These are phyloP conservation scores for Talaromyces amestolkiae DNA, from an alignment of 2,329 filamentous ascomycete species.

Conservation along the genomic window DNA sequence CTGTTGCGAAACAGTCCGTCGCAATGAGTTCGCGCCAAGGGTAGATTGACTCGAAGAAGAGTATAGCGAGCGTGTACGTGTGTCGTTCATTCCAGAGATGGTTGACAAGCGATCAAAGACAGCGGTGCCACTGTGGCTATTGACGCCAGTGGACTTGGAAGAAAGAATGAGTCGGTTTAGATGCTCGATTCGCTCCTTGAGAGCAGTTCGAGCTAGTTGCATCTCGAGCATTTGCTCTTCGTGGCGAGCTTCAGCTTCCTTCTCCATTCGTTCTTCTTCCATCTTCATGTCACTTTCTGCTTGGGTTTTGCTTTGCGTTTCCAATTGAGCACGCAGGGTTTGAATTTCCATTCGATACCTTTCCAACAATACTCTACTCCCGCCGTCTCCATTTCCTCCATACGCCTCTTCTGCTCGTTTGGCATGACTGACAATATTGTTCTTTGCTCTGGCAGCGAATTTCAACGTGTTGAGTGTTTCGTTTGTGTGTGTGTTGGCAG, in stretches of 20 bases:
- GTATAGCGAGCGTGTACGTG: slow-evolving; percentile 56
- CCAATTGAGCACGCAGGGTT: slow-evolving; percentile 75
- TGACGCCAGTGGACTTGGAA: slow-evolving; percentile 93
- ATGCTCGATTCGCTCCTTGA: slow-evolving; percentile 97
- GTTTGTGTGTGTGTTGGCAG: slow-evolving; percentile 70
- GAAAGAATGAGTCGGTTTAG: slow-evolving; percentile 91
- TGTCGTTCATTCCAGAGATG: slow-evolving; percentile 50
- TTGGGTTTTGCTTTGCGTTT: slow-evolving; percentile 70
- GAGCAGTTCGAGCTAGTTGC: slow-evolving; percentile 89
- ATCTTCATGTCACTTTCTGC: slow-evolving; percentile 61
- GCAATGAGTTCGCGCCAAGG: slow-evolving; percentile 52
- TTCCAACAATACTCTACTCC: slow-evolving; percentile 82
- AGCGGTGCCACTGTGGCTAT: slow-evolving; percentile 70
- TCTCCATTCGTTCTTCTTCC: slow-evolving; percentile 71
- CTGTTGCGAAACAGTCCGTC: slow-evolving; percentile 65
- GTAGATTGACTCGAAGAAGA: slow-evolving; percentile 69
- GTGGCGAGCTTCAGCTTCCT: slow-evolving; percentile 79
- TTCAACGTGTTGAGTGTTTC: slow-evolving; percentile 96
- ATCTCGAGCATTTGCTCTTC: slow-evolving; percentile 99
- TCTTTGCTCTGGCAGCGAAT: slow-evolving; percentile 94
- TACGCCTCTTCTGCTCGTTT: slow-evolving; percentile 91
- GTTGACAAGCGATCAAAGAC: slow-evolving; percentile 64
- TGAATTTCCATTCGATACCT: slow-evolving; percentile 91
- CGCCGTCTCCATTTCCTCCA: slow-evolving; percentile 75
- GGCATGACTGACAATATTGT: slow-evolving; percentile 95